Base-by-base conservation (phyloP, 1,284 basidiomycete genomes). In the Malassezia arunalokei region DNA sequence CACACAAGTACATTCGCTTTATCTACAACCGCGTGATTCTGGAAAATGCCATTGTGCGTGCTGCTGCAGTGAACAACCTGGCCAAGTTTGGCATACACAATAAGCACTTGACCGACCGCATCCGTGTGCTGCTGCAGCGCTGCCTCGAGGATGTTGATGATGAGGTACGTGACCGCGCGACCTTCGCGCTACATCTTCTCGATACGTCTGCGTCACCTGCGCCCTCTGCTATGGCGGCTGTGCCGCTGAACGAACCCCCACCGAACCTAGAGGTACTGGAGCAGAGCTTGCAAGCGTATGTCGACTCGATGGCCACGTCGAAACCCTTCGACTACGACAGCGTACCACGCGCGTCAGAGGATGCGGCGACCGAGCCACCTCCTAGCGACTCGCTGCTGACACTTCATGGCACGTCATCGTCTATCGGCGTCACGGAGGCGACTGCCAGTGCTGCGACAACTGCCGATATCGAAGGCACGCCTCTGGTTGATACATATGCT, bases 1-100 rank as follows among this genome's bases (percentile, higher is more conserved):
- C 94, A 8, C 85, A 90, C 49, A 98, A 96, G 76, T 98, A 92
- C 75, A 98, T 99, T 71, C 86, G 94, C 43, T 98, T 92, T 78
- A 98, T 99, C 71, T 99, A 98, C 77, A 99, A 99, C 76, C 88
- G 94, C 33, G 94, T 99, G 35, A 90, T 99, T 17, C 78, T 99
- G 63, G 94, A 98, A 76, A 99, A 98, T 67, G 90, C 94, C 11
- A 92, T 94, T 46, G 94, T 99, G 35, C 80, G 94, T 54, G 94
- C 94, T 7, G 94, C 94, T 3, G 94, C 94, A 17, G 92, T 98
- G 5, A 80, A 86, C 28, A 87, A 86, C 65, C 77, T 99, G 68
- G 92, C 89, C 62, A 98, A 98, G 76, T 98, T 99, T 68, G 94
- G 94, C 56, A 83, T 94, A 47, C 76, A 80, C 12, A 92, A 98